Conservation (phyloP, 345 rosid genomes). For the Eucalyptus virginea region DNA sequence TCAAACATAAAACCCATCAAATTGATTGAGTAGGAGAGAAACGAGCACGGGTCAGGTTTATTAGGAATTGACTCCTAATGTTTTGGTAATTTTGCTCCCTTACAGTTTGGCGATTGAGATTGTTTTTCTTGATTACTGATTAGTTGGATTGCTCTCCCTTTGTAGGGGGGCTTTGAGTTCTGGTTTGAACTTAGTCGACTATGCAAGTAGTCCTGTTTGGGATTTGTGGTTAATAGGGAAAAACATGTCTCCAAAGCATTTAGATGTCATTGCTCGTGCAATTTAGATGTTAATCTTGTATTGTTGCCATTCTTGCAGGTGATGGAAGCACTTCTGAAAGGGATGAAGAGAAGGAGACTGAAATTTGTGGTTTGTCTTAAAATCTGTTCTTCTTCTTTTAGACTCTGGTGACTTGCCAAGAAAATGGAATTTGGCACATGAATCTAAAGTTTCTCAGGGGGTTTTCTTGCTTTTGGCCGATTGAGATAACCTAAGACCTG, state of each 20-base stretch:
- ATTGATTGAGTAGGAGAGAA: conserved; percentile 29
- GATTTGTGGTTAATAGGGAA: not conserved
- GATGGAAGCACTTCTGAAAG: conserved; percentile 28
- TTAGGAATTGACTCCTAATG: conserved; percentile 21
- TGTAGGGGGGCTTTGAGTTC: conserved; percentile 24
- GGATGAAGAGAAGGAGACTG: conserved; percentile 12
- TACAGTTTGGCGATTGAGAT: not conserved
- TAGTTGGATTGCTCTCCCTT: not conserved
- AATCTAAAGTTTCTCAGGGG: not conserved
- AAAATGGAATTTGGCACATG: not conserved
- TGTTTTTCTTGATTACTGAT: not conserved
- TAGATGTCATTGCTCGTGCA: not conserved
- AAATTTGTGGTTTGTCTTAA: conserved; percentile 19
- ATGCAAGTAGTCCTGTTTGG: conserved; percentile 26
- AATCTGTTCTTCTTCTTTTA: not conserved
- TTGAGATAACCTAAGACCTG: not conserved
- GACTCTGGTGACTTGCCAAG: not conserved
- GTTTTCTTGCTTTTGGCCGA: not conserved
- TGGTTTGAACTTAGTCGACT: conserved; percentile 28
- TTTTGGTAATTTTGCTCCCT: conserved; percentile 18
- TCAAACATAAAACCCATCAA: no score
- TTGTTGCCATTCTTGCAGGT: conserved; percentile 8
- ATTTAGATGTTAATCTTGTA: not conserved
- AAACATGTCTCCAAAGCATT: not conserved
- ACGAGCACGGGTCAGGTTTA: conserved; percentile 14